Base-by-base conservation (phyloP, 768 basidiomycete species). In the Chalciporus sphaerocephalus region DNA sequence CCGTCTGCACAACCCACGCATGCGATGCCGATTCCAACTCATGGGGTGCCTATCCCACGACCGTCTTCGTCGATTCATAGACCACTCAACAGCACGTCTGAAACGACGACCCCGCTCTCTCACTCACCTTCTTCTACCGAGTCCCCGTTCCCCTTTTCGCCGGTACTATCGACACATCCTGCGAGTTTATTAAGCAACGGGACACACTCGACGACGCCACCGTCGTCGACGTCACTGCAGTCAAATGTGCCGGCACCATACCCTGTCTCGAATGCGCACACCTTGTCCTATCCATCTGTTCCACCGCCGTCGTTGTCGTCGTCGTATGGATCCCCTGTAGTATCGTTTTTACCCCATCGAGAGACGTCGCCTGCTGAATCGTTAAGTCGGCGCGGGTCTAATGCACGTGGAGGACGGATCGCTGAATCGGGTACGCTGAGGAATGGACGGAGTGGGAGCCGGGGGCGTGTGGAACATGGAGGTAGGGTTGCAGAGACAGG, bases 221-320 rank as follows among this genome's bases (percentile, higher is more conserved):
- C 85, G 2, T 82, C 84, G 4, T 80, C 81, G 8, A 69, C 74
- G 10, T 79, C 78, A 4, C 71, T 76, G 40, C 71, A 73, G 30
- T 65, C 74, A 7, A 72, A 72, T 44, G 64, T 67, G 7, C 65
- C 59, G 6, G 52, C 52, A 16, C 55, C 58, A 12, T 63, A 60
- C 51, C 44, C 70, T 22, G 62, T 62, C 13, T 38, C 55, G 18
- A 44, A 48, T 71, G 43, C 69, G 38, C 63, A 68, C 39, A 62
- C 73, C 12, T 71, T 92, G 40, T 77, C 86, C 5, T 92, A 92
- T 55, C 89, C 89, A 0, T 83, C 81, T 6, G 90, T 91, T 0
- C 89, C 90, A 2, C 89, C 89, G 10, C 89, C 89, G 3, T 87
- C 85, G 2, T 65, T 89, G 21, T 86, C 85, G 5, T 86, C 84